phyloP scores from a whole-genome alignment of 148 eudicot species.

The Oxyria digyna region DNA sequence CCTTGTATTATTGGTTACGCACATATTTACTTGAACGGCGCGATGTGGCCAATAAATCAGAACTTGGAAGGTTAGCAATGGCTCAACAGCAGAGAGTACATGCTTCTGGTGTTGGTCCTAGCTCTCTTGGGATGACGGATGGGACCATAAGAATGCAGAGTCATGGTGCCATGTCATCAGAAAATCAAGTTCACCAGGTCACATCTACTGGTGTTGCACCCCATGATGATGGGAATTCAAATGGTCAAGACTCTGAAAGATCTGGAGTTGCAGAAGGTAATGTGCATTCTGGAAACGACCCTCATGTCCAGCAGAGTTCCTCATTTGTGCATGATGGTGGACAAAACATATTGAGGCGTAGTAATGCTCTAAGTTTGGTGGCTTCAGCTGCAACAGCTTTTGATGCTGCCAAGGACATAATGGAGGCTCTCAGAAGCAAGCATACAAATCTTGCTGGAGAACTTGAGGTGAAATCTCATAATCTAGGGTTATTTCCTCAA shows the following conservation, averaged over 20 bases:
- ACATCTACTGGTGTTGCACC: conserved; percentile 34
- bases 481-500: neutral
- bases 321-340: conserved; percentile 43
- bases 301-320: conserved; percentile 50
- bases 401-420: conserved; percentile 95
- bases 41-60: conserved; percentile 92
- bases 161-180: conserved; percentile 47
- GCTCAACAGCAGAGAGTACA: conserved; percentile 95
- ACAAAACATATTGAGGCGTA: conserved; percentile 73
- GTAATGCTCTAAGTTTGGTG: conserved; percentile 62
- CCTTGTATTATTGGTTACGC: conserved; percentile 96
- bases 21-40: conserved; percentile 97
- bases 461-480: conserved; percentile 53
- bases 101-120: conserved; percentile 39
- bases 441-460: conserved; percentile 94
- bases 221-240: conserved; percentile 65
- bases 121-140: conserved; percentile 39
- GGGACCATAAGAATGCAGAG: conserved; percentile 42
- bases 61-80: conserved; percentile 78
- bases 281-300: conserved; percentile 51
- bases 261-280: conserved; percentile 44
- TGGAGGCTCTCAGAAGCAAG: conserved; percentile 98
- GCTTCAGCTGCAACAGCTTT: conserved; percentile 96
- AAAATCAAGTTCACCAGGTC: conserved; percentile 62
- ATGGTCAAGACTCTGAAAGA: conserved; percentile 73